Percentiles rank a stretch among this genome's conserved stretches.
phyloP scores from a whole-genome alignment of 176 grass and related monocot species.

The Chloris gayana region DNA sequence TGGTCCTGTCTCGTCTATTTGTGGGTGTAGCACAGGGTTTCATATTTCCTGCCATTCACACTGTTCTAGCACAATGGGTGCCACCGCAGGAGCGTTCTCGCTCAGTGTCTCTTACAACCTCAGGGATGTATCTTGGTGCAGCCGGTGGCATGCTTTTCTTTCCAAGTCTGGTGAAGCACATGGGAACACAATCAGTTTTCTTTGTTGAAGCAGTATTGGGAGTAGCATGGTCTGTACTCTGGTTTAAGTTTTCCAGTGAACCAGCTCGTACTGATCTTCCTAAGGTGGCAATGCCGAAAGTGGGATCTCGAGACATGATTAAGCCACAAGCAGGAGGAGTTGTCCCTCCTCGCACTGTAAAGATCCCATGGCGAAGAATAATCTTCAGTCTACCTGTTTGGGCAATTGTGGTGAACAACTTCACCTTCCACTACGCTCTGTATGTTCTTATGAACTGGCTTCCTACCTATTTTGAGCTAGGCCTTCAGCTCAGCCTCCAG shows the following conservation, averaged over 20 bases:
- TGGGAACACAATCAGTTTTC: constrained; percentile 67
- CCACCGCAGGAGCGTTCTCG: constrained; percentile 82
- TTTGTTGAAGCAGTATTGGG: constrained; percentile 74
- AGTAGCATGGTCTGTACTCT: constrained; percentile 65
- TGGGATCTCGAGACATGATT: constrained; percentile 63
- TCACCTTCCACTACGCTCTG: constrained; percentile 91
- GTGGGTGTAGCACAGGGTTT: constrained; percentile 89
- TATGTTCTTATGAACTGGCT: constrained; percentile 96
- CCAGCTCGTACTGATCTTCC: constrained; percentile 64
- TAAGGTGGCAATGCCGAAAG: constrained; percentile 61
- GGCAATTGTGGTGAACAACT: constrained; percentile 87
- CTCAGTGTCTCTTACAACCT: constrained; percentile 86
- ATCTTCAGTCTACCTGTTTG: constrained; percentile 82
- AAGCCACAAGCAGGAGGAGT: constrained; percentile 49
- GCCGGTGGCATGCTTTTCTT: constrained; percentile 78
- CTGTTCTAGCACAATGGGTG: constrained; percentile 90
- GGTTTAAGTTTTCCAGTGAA: constrained; percentile 75
- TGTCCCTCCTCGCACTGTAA: constrained; percentile 44
- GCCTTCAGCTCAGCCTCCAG: constrained; percentile 74
- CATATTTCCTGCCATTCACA: constrained; percentile 93
- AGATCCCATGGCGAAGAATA: constrained; percentile 86
- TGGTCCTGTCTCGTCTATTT: constrained; percentile 72
- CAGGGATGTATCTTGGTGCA: constrained; percentile 91
- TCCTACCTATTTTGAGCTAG: constrained; percentile 84
- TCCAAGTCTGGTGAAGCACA: constrained; percentile 74